phyloP scores from a whole-genome alignment of 75 land plant species.

The Adiantum capillusveneris region DNA sequence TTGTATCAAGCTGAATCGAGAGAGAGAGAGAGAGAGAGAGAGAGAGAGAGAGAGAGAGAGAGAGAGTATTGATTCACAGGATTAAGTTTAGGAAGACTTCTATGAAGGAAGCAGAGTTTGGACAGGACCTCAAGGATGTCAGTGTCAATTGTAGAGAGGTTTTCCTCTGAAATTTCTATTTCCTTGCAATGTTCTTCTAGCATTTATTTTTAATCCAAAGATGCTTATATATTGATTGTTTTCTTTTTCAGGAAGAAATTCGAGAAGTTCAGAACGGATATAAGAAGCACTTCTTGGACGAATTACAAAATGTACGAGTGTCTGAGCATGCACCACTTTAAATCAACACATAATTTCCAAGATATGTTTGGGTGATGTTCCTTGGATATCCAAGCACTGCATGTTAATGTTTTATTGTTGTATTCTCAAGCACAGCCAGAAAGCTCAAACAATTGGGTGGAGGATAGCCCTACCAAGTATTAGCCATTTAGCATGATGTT shows the following conservation, averaged over 20 bases:
- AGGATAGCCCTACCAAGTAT: no score
- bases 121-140: not conserved
- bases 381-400: no score
- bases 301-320: constrained; percentile 21
- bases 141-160: constrained; percentile 3
- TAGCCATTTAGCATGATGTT: no score
- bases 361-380: no score
- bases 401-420: no score
- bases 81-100: not conserved
- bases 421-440: no score
- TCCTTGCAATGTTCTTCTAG: not conserved
- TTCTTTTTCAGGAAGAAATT: constrained; percentile 8
- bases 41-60: constrained; percentile 13
- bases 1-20: no score
- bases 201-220: no score
- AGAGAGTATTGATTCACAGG: not conserved
- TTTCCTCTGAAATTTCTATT: not conserved
- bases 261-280: constrained; percentile 19
- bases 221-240: no score
- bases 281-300: constrained; percentile 12
- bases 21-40: constrained; percentile 3
- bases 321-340: no score
- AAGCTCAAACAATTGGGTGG: no score
- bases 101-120: not conserved
- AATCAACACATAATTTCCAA: no score